Base-by-base conservation (phyloP, 441 rosid genomes). In the Capsella rubella region DNA sequence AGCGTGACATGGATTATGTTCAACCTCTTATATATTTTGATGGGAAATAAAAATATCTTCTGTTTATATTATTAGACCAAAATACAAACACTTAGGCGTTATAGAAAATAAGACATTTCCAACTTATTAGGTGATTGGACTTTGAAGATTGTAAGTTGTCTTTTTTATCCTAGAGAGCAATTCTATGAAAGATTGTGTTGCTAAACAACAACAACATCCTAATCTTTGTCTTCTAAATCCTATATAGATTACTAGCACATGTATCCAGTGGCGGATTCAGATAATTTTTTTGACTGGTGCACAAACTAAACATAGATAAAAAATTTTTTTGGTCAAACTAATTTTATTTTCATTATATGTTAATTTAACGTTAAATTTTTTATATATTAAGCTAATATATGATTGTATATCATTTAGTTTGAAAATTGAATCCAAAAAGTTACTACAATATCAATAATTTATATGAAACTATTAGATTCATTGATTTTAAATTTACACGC, bases 1-100 rank as follows among this genome's bases (percentile, higher is more conserved):
- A 28, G 67, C 3, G 54, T 67, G 67, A 74, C 78, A 74, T 66
- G 72, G 67, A 16, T 58, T 14, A 40, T 50, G 52, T 67, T 16
- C 54, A 74, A 39, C 73, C 78, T 65, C 64, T 55, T 55, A 46
- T 58, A 8, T 37, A 2, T 8, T 37, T 57, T 34, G 31, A 9
- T 4, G 12, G 49, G 15, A 73, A 65, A 47, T 47, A 66, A 12
- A 73, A 65, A 47, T 47, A 66, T 74, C 67, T 58, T 49, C 16
- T 4, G 27, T 53, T 1, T 40, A 29, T 27, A 21, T 18, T 18
- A 18, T 21, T 21, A 49, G 25, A 67, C 71, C 40, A 54, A 12
- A 11, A 53, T 29, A 28, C 27, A 29, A 32, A 55, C 45, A 43
- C 12, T n/a, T 16, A 15, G 3, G 25, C 25, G 27, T 8, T 16